These are phyloP conservation scores for Solanum hybrid DNA, from an alignment of 305 asterid genomes.

Conservation along the genomic window DNA sequence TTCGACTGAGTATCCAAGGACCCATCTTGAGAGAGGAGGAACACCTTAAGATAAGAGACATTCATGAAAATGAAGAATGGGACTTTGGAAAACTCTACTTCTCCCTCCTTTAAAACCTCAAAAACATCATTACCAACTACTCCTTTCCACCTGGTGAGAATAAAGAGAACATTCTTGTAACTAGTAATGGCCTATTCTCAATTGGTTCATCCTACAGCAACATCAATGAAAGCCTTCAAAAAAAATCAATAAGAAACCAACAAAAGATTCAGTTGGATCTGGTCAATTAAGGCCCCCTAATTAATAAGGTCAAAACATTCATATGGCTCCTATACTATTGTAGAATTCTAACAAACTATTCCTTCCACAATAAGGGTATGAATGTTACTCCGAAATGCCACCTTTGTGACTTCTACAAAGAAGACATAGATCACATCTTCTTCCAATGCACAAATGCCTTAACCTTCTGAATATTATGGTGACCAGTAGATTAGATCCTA, in stretches of 20 bases:
- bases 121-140: background rate
- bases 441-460: background rate
- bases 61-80: background rate
- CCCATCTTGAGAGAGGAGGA: background rate
- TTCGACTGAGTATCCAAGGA: background rate
- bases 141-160: background rate
- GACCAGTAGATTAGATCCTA: no score
- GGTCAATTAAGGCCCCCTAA: background rate
- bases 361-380: background rate
- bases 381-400: background rate
- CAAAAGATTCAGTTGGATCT: background rate
- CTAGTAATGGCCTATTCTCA: background rate
- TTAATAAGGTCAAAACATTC: background rate
- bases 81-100: background rate
- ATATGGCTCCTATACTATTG: background rate
- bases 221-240: background rate
- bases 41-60: background rate
- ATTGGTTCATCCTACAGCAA: background rate
- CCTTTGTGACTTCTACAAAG: background rate
- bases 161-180: background rate
- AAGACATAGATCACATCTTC: background rate
- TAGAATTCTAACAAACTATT: background rate
- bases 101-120: background rate
- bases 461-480: no score
- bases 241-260: background rate